Evolutionary conservation across 1,284 basidiomycete species (phyloP).

Genomic region (Butyriboletus appendiculatus): DNA sequence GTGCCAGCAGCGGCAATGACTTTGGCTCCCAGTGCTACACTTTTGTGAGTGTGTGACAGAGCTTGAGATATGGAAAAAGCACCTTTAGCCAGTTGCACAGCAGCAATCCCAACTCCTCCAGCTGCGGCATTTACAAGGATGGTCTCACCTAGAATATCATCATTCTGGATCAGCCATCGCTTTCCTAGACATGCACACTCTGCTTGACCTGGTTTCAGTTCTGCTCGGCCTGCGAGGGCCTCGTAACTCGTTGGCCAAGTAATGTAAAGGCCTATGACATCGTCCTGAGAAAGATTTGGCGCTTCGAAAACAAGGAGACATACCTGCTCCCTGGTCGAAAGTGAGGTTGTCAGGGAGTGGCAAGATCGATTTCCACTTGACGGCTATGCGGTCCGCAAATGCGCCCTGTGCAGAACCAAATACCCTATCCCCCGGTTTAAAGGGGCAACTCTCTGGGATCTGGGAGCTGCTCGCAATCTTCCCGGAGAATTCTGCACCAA

Average conservation of each 20-base stretch:
- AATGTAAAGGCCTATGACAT: slow-evolving; percentile 57
- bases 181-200: background rate
- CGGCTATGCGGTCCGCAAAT: slow-evolving; percentile 73
- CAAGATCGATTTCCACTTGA: slow-evolving; percentile 49
- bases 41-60: slow-evolving; percentile 4
- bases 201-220: slow-evolving; percentile 64
- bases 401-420: slow-evolving; percentile 87
- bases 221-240: slow-evolving; percentile 82
- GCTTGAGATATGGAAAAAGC: background rate
- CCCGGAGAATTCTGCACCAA: slow-evolving; percentile 89
- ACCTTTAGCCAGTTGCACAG: slow-evolving; percentile 90
- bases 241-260: slow-evolving; percentile 94
- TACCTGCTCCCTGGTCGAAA: slow-evolving; percentile 66
- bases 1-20: slow-evolving; percentile 82
- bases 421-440: slow-evolving; percentile 83
- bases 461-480: slow-evolving; percentile 72
- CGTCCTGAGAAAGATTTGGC: slow-evolving; percentile 33
- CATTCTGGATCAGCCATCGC: slow-evolving; percentile 12
- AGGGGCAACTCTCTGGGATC: slow-evolving; percentile 81
- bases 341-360: slow-evolving; percentile 64
- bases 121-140: slow-evolving; percentile 88
- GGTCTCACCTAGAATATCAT: slow-evolving; percentile 67
- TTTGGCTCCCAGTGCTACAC: slow-evolving; percentile 68
- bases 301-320: slow-evolving; percentile 31
- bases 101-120: slow-evolving; percentile 90